Evolutionary conservation across 2,329 filamentous ascomycete genomes (phyloP), one percentile per base, ranked within the genome.

Genomic region (Gaeumannomyces sp.): DNA sequence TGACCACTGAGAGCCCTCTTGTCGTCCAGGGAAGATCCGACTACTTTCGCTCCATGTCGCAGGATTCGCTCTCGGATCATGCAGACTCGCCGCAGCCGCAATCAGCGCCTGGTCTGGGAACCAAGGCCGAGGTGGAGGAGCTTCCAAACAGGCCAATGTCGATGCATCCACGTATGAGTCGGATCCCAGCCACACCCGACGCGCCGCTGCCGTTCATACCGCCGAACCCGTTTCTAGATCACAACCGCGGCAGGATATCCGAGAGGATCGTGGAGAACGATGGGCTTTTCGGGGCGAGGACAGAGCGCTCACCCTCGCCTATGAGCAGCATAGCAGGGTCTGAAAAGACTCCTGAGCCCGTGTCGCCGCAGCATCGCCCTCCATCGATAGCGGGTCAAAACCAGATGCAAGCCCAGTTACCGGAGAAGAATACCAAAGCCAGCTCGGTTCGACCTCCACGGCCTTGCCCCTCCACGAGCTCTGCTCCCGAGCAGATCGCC

Each of bases 1-100:
- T 93, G 66, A 92, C 91, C 27, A 89, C 92, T 53, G 89, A 91
- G 66, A 92, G 92, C 71, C 93, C 94, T 64, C 81, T 97, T 66
- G 78, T 92, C 76, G 74, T 86, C 29, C 89, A 90, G 72, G 88
- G 86, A 69, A 86, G 92, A 68, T 90, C 91, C 4, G 91, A 89
- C 25, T 96, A 92, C 76, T 93, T 93, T 73, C 89, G 92, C 57
- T 90, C 89, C 64, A 77, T 89, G 70, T 92, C 89, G 57, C 81
- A 86, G 64, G 89, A 90, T 70, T 81, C 81, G 2, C 78, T 78
- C 57, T 82, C 82, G 4, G 83, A 85, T 62, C 77, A 80, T 27
- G 76, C 77, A 29, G 72, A 78, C 61, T 68, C 74, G 25, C 69
- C 69, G 25, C 66, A 71, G 69, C 77, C 71, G 10, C 59, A 38